These are phyloP conservation scores for Bacidia rubella DNA, from an alignment of 495 filamentous ascomycete genomes.

Conservation along the genomic window DNA sequence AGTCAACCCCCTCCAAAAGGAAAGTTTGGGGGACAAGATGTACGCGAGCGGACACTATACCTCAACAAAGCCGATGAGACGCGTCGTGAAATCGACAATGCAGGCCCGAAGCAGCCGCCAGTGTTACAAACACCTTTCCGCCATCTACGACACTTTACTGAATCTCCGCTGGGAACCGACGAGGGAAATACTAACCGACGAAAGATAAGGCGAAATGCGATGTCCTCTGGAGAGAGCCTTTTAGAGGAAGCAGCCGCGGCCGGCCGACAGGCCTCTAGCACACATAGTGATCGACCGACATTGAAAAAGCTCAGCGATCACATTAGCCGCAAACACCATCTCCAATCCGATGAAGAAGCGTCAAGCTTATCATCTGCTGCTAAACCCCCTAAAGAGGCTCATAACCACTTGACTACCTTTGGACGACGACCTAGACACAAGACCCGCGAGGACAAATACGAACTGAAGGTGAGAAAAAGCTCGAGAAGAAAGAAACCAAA, in stretches of 20 bases:
- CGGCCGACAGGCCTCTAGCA: too few species aligned
- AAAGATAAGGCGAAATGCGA: background rate
- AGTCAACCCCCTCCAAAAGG: too few species aligned
- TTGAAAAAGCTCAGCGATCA: too few species aligned
- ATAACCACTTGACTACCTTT: constrained; percentile 25
- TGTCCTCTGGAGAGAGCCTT: background rate
- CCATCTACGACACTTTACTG: background rate
- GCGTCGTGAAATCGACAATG: background rate
- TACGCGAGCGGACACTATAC: too few species aligned
- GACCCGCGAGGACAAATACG: constrained; percentile 43
- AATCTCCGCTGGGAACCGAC: background rate
- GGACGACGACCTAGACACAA: constrained; percentile 47
- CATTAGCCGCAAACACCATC: too few species aligned
- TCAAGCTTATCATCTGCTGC: too few species aligned
- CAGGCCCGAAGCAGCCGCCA: background rate
- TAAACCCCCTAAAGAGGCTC: too few species aligned
- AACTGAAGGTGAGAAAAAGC: constrained; percentile 24
- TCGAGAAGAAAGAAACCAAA: constrained; percentile 30
- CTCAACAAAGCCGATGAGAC: background rate
- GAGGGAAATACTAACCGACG: background rate
- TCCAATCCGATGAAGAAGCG: too few species aligned
- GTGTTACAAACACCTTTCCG: background rate
- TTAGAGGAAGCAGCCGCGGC: background rate
- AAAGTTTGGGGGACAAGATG: too few species aligned
- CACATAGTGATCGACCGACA: too few species aligned